Conservation (phyloP, 441 rosid species). For the Populus hybrid region DNA sequence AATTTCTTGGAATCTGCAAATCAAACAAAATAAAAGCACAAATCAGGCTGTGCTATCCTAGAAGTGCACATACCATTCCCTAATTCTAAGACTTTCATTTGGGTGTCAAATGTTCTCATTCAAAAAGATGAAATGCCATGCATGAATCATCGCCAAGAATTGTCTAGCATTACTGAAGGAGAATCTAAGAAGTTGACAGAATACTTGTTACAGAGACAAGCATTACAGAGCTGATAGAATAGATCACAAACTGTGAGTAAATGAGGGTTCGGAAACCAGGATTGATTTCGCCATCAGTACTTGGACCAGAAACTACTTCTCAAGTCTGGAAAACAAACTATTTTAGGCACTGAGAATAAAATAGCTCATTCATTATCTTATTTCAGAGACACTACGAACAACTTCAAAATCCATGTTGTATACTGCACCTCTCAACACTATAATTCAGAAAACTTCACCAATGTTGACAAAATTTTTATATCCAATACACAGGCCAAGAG, state of each 20-base stretch:
- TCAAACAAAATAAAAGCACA: background rate
- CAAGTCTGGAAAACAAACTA: background rate
- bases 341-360: background rate
- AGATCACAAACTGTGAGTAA: background rate
- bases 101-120: background rate
- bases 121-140: background rate
- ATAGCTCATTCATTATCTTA: background rate
- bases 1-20: slow-evolving; percentile 1
- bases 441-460: background rate
- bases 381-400: background rate
- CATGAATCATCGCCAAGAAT: background rate
- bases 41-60: background rate
- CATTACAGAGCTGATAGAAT: background rate
- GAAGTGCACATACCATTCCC: background rate
- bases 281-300: background rate
- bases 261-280: background rate
- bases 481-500: background rate
- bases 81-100: background rate
- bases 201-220: background rate
- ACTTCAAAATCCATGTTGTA: slow-evolving; percentile 1
- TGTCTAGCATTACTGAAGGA: background rate
- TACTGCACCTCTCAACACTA: background rate
- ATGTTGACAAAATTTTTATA: background rate
- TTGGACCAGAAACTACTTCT: background rate
- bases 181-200: too few species aligned